Base-by-base conservation (phyloP, 75 land plant genomes). In the Azolla pinnata region DNA sequence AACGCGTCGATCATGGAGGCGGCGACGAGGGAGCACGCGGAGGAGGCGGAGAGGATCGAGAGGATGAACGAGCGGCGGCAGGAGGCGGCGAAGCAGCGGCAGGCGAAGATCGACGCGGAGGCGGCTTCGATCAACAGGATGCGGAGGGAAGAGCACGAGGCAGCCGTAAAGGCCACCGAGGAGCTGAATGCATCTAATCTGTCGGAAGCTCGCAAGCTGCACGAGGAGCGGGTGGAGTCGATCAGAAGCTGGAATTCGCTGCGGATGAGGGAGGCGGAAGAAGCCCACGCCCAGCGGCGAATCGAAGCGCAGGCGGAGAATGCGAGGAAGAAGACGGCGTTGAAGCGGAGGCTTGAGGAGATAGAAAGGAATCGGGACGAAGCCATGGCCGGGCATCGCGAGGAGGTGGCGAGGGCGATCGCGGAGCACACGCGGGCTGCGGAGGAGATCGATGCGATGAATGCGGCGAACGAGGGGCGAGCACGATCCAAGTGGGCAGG, bases 351-450 rank as follows among this genome's bases (percentile, higher is more conserved):
- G 25, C 30, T 56, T 1, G 35, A 64, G 24, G 57, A 54, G 25
- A 31, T 65, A 14, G 57, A 33, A 54, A n/a, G 53, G 40, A 52
- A 25, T 2, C n/a, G 53, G 35, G 57, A 59, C 24, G 62, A 27
- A 27, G 45, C 62, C 17, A 5, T 40, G 1, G 42, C 64, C 12
- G 31, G 44, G 5, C 45, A 67, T 24, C 47, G 59, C 32, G 51
- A 29, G 31, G 35, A 59, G 19, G 35, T 67, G 3, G 54, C 31
- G 27, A 33, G 48, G 9, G 40, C 62, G 1, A 45, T 67, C 0
- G 69, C 69, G 20, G 54, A 67, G 40, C 69, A 67, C 50, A 62
- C 34, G 17, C 55, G 24, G 25, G 45, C 54, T 17, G 14, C 33
- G 9, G 32, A 58, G 48, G 47, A 49, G 16, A 40, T 46, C 47